A percentile compares a stretch with the other conserved stretches of the same genome.
These are phyloP conservation scores for Diophrys sp. DNA, from an alignment of 73 alveolate genomes.

Conservation along the genomic window DNA sequence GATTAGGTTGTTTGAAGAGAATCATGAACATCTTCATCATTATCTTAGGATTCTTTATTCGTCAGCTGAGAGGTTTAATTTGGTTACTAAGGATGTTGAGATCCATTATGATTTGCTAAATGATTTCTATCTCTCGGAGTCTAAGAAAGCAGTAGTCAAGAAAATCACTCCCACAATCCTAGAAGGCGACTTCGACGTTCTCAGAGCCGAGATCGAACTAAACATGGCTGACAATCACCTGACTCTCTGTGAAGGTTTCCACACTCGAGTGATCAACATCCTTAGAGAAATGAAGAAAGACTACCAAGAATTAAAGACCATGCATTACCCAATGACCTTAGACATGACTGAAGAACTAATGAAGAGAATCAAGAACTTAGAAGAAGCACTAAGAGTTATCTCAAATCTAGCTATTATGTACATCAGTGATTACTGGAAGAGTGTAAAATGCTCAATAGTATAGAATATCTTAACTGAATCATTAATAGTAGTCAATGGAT, in stretches of 20 bases:
- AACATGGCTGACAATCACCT: conserved; percentile 25
- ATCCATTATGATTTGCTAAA: conserved; percentile 19
- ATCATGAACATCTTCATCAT: conserved; percentile 25
- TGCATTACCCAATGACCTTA: conserved; percentile 1
- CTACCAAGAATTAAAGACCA: not conserved
- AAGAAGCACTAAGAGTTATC: conserved; percentile 23
- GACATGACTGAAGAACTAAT: conserved; percentile 6
- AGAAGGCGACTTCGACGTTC: conserved; percentile 3
- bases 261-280: conserved; percentile 18
- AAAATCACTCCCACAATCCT: conserved; percentile 11
- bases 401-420: conserved; percentile 34
- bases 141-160: conserved; percentile 12
- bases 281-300: conserved; percentile 11
- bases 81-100: conserved; percentile 15
- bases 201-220: conserved; percentile 5
- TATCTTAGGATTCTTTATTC: conserved; percentile 35
- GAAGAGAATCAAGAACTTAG: conserved; percentile 21
- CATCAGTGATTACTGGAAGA: conserved; percentile 33
- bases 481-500: conserved; percentile 44
- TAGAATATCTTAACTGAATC: conserved; percentile 47
- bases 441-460: conserved; percentile 31
- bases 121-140: conserved; percentile 22
- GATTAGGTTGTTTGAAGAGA: too few relatives aligned
- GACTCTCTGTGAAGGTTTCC: conserved; percentile 28
- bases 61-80: conserved; percentile 17